Percentiles rank a stretch among this genome's conserved stretches.
These are phyloP conservation scores for Kodamaea leandrae DNA, from an alignment of 805 yeast genomes.

Conservation along the genomic window DNA sequence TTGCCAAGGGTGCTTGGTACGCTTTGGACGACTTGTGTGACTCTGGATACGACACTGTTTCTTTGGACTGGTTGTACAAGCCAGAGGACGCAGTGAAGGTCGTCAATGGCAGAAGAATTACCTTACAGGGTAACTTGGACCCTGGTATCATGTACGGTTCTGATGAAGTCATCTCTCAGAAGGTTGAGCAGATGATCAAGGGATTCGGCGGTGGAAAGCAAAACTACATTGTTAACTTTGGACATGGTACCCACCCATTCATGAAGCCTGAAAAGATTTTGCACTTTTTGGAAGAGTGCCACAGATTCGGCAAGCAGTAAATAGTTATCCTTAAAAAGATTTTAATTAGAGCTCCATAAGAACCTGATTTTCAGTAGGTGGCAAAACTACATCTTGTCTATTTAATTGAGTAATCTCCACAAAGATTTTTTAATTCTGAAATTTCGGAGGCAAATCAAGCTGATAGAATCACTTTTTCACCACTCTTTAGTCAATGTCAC, in stretches of 20 bases:
- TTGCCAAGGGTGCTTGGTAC: conserved; percentile 97
- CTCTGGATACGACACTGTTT: conserved; percentile 81
- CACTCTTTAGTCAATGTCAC: background rate
- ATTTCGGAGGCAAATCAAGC: background rate
- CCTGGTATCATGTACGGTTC: conserved; percentile 95
- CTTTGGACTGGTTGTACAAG: conserved; percentile 87
- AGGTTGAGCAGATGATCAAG: conserved; percentile 82
- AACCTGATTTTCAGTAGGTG: background rate
- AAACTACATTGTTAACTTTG: conserved; percentile 89
- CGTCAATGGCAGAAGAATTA: conserved; percentile 67
- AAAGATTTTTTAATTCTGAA: background rate
- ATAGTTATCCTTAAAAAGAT: background rate
- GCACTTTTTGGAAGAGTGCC: conserved; percentile 84
- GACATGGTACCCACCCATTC: conserved; percentile 98
- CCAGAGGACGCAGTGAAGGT: conserved; percentile 82
- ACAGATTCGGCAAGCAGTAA: conserved; percentile 58
- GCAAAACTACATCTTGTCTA: too few relatives aligned
- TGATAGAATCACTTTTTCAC: background rate
- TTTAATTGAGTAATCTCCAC: too few relatives aligned
- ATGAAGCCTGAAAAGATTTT: conserved; percentile 90
- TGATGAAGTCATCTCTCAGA: conserved; percentile 70
- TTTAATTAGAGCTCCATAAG: background rate
- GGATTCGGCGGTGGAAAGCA: conserved; percentile 95
- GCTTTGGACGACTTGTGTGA: conserved; percentile 83
- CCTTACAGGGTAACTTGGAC: conserved; percentile 92